Base-by-base conservation (phyloP, 257 asterid genomes). In the Solanum sitiens region DNA sequence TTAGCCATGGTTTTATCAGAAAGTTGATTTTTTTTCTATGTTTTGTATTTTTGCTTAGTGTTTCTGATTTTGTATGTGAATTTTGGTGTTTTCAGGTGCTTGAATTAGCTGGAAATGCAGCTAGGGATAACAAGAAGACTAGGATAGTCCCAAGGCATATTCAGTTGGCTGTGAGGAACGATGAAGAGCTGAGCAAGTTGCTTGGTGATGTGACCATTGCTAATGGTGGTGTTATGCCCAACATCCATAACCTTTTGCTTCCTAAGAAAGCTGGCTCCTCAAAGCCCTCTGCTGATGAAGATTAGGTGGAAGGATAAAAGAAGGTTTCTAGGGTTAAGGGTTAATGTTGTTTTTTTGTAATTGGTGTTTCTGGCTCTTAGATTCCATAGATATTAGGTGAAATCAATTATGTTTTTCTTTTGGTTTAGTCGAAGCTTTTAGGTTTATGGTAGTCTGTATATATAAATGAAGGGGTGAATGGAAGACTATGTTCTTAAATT, bases 141-240 rank as follows among this genome's bases (percentile, higher is more conserved):
- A 93, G 98, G 86, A 95, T 95, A 47, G 98, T 95, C 5, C 98
- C 98, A 0, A 84, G 98, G 79, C 98, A 95, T 86, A 94, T 95
- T 1, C 98, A 95, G 65, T 80, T 95, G 90, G 98, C 98, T 1
- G 98, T 95, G 87, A 88, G 98, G 76, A 95, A 95, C 9, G 98
- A 94, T 5, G 98, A 94, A 67, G 98, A 95, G 23, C 86, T 95
- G 33, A 95, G 98, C 93, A 95, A 95, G 90, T 92, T 95, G 33
- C 94, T 95, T 9, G 97, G 98, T 0, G 98, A 95, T 86, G 98
- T 95, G 45, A 95, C 98, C 0, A 95, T 95, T 56, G 98, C 96
- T 2, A 94, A 95, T 32, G 98, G 98, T 2, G 98, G 98, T 13
- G 98, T 95, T 63, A 95, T 95, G 98, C 98, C 98, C 61, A 95